phyloP scores from a whole-genome alignment of 768 basidiomycete species.

The Amylocystis lapponica region DNA sequence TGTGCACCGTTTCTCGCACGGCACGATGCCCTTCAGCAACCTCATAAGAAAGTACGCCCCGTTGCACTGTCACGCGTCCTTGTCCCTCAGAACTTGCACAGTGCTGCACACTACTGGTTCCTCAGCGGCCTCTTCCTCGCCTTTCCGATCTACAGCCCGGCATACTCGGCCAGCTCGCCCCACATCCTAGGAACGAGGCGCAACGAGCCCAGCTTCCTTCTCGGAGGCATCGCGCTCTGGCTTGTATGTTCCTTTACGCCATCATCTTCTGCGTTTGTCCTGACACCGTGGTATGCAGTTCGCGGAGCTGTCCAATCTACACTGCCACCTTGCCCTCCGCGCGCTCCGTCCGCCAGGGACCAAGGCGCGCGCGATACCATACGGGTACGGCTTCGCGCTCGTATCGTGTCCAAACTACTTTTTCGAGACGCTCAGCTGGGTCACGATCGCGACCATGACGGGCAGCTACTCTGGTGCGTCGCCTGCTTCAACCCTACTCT shows the following conservation, averaged over 20 bases:
- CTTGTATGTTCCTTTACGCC: slow-evolving; percentile 45
- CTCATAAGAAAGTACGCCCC: slow-evolving; percentile 84
- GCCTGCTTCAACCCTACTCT: background rate
- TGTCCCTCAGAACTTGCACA: slow-evolving; percentile 26
- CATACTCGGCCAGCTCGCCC: slow-evolving; percentile 61
- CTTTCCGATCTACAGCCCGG: slow-evolving; percentile 75
- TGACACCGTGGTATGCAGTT: slow-evolving; percentile 43
- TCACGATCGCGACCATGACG: slow-evolving; percentile 67
- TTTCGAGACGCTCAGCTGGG: slow-evolving; percentile 82
- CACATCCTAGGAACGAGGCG: slow-evolving; percentile 58
- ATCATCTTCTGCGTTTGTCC: background rate
- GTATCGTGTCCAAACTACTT: slow-evolving; percentile 93
- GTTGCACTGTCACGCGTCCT: background rate
- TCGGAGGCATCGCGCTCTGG: slow-evolving; percentile 62
- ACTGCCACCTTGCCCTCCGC: slow-evolving; percentile 78
- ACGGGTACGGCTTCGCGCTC: slow-evolving; percentile 88
- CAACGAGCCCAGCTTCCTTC: slow-evolving; percentile 62
- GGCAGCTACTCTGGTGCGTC: slow-evolving; percentile 65
- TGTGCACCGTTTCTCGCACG: slow-evolving; percentile 93
- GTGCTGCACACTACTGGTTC: slow-evolving; percentile 87
- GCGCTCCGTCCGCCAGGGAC: slow-evolving; percentile 77
- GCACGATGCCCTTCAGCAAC: slow-evolving; percentile 83
- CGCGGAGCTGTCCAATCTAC: slow-evolving; percentile 78
- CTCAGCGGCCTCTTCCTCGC: slow-evolving; percentile 77
- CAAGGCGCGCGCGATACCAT: slow-evolving; percentile 76